These are phyloP conservation scores for Wallacemonas sp. DNA, from an alignment of 208 protist genomes.

Conservation along the genomic window DNA sequence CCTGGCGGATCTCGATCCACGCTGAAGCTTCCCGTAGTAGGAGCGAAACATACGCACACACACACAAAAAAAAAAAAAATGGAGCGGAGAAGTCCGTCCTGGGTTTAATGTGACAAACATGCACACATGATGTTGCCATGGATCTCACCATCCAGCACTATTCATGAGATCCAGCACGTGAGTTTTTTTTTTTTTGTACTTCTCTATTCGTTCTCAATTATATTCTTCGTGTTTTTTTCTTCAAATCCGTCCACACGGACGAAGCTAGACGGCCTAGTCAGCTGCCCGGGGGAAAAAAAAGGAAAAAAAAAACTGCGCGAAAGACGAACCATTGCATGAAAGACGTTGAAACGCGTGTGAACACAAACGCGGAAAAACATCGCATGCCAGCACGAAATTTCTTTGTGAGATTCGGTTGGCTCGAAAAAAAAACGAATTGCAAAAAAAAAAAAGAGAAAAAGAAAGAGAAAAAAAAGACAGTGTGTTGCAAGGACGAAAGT, in stretches of 20 bases:
- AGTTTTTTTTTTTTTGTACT: no score
- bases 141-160: no score
- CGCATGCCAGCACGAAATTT: not conserved
- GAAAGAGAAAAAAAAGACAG: not conserved
- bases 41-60: no score
- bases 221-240: not conserved
- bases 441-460: not conserved
- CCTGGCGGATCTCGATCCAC: constrained; percentile 17
- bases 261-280: not conserved
- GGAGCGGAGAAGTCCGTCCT: no score
- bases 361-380: not conserved
- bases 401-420: not conserved
- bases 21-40: no score
- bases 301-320: not conserved
- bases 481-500: no score
- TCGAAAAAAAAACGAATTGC: not conserved
- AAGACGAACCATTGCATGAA: not conserved
- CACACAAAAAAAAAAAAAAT: no score
- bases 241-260: not conserved
- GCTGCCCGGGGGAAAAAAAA: not conserved
- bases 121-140: no score
- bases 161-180: no score
- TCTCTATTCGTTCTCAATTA: not conserved
- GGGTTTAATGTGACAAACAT: no score
- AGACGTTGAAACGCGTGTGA: no score